These are phyloP conservation scores for Pulveroboletus sp. DNA, from an alignment of 768 basidiomycete species.

Conservation along the genomic window DNA sequence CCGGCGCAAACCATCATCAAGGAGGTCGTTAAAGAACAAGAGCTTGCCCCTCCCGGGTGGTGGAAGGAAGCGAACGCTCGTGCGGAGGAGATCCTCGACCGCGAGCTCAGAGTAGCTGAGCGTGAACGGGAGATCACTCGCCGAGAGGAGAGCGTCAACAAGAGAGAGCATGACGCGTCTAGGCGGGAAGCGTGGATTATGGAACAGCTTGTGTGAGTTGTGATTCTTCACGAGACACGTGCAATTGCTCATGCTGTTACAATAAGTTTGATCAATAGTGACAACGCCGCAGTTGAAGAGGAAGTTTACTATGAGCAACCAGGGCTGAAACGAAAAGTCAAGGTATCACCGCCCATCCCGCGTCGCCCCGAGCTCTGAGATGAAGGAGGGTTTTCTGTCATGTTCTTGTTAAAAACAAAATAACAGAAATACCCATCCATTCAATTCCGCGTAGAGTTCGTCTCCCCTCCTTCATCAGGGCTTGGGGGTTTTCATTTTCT, in stretches of 20 bases:
- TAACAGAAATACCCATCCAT: constrained; percentile 20
- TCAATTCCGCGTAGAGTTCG: constrained; percentile 63
- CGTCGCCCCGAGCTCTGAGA: constrained; percentile 93
- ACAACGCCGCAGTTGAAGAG: constrained; percentile 65
- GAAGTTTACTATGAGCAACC: constrained; percentile 76
- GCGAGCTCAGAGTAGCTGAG: constrained; percentile 80
- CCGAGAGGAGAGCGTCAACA: constrained; percentile 81
- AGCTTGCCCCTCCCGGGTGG: constrained; percentile 78
- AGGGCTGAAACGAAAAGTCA: constrained; percentile 70
- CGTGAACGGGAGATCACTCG: constrained; percentile 83
- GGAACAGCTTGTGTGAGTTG: constrained; percentile 82
- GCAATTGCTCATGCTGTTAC: constrained; percentile 5
- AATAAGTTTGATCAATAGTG: constrained; percentile 64
- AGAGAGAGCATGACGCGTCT: constrained; percentile 81
- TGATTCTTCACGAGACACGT: background rate
- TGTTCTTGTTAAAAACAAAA: constrained; percentile 26
- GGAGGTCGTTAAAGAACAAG: constrained; percentile 80
- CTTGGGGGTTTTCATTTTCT: constrained; percentile 68
- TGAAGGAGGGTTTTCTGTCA: constrained; percentile 69
- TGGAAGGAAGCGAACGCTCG: constrained; percentile 61
- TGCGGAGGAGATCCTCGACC: constrained; percentile 76
- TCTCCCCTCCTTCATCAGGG: constrained; percentile 86
- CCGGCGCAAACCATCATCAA: constrained; percentile 80
- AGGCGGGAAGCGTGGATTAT: constrained; percentile 88
- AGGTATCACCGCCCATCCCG: constrained; percentile 81